A percentile compares a stretch with the other conserved stretches of the same genome.
Conservation (phyloP, 139 green algal genomes). For the Nannochloris sp. region DNA sequence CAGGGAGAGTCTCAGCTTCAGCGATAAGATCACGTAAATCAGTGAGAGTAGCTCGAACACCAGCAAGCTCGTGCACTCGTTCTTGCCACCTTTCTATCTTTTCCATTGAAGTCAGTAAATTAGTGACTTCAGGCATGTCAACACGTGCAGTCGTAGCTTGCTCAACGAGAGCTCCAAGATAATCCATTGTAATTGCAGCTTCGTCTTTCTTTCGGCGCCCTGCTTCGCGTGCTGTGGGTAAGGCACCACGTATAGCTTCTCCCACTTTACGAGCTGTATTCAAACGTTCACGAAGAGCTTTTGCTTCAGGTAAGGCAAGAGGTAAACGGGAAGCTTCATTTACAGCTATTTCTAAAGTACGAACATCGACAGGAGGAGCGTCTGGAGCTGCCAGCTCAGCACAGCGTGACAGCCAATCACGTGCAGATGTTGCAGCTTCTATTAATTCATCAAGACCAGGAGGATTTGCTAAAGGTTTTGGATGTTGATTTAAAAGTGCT, state of each 20-base stretch:
- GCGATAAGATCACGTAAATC: constrained; percentile 20
- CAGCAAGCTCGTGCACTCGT: constrained; percentile 9
- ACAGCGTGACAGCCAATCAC: constrained; percentile 9
- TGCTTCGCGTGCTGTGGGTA: constrained; percentile 15
- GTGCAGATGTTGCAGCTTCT: constrained; percentile 7
- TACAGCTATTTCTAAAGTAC: constrained; percentile 29
- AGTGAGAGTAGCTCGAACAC: constrained; percentile 13
- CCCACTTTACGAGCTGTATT: constrained; percentile 28
- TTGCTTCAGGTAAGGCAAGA: constrained; percentile 30
- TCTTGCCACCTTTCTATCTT: constrained; percentile 27
- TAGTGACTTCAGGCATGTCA: constrained; percentile 24
- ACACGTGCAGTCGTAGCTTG: constrained; percentile 20
- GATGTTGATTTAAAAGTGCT: constrained; percentile 26
- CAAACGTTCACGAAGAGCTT: constrained; percentile 31
- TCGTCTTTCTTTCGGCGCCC: constrained; percentile 3
- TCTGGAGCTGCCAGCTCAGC: not conserved
- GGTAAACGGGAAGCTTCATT: constrained; percentile 21
- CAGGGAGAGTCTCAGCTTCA: constrained; percentile 22
- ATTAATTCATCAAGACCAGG: constrained; percentile 17
- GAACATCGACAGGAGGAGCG: constrained; percentile 8
- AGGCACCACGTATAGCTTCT: constrained; percentile 10
- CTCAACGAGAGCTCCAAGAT: constrained; percentile 22
- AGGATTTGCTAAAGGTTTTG: constrained; percentile 3
- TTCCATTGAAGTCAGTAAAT: constrained; percentile 24
- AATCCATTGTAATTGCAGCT: not conserved